Evolutionary conservation across 345 rosid genomes (phyloP).

Genomic region (Citrus unshiu): DNA sequence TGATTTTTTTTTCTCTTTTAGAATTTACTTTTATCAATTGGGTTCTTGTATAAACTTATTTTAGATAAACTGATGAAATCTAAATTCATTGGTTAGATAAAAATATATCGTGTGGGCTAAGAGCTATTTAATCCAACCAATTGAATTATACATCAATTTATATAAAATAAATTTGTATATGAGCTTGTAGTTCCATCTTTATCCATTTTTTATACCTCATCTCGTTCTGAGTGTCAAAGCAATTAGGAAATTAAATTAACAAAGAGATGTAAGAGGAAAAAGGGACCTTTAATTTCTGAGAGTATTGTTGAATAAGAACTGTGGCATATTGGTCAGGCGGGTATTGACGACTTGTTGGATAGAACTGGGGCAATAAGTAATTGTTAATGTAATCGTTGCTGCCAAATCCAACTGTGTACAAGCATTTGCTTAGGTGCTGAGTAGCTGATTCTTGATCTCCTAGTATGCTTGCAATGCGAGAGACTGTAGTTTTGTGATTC

Average conservation of each 20-base stretch:
- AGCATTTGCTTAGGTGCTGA: slow-evolving; percentile 20
- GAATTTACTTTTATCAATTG: no score
- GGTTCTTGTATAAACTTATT: no score
- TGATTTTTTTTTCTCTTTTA: no score
- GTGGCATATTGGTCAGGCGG: slow-evolving; percentile 16
- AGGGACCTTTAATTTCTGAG: slow-evolving; percentile 22
- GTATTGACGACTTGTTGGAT: slow-evolving; percentile 18
- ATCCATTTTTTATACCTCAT: no score
- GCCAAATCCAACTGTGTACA: slow-evolving; percentile 26
- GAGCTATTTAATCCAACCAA: no score
- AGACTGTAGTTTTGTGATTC: background rate
- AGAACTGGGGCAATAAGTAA: slow-evolving; percentile 24
- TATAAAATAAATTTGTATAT: no score
- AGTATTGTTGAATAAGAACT: slow-evolving; percentile 16
- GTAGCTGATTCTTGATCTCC: background rate
- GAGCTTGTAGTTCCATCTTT: no score
- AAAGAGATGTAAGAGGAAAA: background rate
- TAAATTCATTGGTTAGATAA: no score
- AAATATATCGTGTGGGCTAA: no score
- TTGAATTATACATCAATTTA: no score
- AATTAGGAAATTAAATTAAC: background rate
- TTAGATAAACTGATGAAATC: no score
- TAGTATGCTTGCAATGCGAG: background rate
- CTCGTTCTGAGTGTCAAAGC: no score
- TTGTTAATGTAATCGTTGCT: slow-evolving; percentile 37